These are phyloP conservation scores for Lactarius pseudohatsudake DNA, from an alignment of 768 basidiomycete species.

Conservation along the genomic window DNA sequence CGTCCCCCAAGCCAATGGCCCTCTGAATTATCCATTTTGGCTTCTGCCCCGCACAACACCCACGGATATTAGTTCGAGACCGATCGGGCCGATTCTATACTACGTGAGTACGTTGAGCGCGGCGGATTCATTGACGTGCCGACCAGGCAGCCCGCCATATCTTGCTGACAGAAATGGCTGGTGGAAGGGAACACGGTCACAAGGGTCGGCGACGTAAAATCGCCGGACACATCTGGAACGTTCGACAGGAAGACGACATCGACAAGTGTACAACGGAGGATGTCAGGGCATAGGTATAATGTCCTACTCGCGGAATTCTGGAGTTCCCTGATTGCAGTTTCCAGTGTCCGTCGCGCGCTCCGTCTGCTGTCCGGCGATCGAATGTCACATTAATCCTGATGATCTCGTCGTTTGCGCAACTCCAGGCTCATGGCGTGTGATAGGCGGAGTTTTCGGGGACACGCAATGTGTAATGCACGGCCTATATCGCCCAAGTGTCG, in stretches of 20 bases:
- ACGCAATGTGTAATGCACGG: neutral
- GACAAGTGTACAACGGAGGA: neutral
- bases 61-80: neutral
- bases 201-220: neutral
- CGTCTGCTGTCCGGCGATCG: neutral
- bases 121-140: neutral
- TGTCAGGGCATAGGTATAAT: neutral
- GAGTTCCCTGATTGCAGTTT: constrained; percentile 7
- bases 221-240: neutral
- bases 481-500: neutral
- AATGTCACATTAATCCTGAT: neutral
- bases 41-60: neutral
- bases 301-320: neutral
- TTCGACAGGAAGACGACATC: neutral
- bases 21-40: neutral
- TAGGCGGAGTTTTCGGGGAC: neutral
- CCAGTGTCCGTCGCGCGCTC: neutral
- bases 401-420: neutral
- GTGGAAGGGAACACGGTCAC: neutral
- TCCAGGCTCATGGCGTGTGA: neutral
- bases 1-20: neutral
- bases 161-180: neutral
- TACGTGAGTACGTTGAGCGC: neutral
- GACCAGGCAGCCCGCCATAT: neutral
- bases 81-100: no score